Conservation (phyloP, 139 green algal genomes). For the Micractinium conductrix region DNA sequence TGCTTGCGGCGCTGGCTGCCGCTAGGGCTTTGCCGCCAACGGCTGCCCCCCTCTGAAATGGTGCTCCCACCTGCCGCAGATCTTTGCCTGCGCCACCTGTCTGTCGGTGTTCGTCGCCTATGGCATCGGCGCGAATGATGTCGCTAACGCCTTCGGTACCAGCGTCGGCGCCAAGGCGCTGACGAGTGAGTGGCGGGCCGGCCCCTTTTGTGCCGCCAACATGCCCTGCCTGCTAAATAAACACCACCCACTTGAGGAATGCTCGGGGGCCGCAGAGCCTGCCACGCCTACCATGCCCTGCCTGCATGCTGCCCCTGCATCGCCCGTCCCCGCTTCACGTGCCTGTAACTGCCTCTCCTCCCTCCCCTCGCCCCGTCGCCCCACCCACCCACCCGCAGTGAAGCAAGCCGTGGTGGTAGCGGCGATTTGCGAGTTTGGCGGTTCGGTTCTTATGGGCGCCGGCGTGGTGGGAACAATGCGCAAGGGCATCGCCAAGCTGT, state of each 20-base stretch:
- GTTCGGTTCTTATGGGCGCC: conserved; percentile 49
- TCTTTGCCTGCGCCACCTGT: conserved; percentile 11
- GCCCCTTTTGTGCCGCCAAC: too few species aligned
- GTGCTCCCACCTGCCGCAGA: background rate
- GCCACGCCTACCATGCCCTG: too few species aligned
- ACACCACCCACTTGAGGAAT: too few species aligned
- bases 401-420: conserved; percentile 45
- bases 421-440: conserved; percentile 48
- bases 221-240: too few species aligned
- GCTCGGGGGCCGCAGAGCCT: too few species aligned
- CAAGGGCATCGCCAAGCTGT: conserved; percentile 43
- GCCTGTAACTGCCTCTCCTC: too few species aligned
- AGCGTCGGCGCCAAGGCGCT: conserved; percentile 11
- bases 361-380: background rate
- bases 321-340: too few species aligned
- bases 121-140: background rate
- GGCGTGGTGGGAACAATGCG: conserved; percentile 57
- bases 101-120: conserved; percentile 14
- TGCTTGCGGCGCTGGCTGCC: too few species aligned
- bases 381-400: background rate
- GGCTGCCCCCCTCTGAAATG: too few species aligned
- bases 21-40: too few species aligned
- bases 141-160: background rate
- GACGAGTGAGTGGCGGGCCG: background rate
- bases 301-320: too few species aligned